Evolutionary conservation across 257 asterid genomes (phyloP), one percentile per base, ranked within the genome.

Genomic region (Pogostemon cablin): DNA sequence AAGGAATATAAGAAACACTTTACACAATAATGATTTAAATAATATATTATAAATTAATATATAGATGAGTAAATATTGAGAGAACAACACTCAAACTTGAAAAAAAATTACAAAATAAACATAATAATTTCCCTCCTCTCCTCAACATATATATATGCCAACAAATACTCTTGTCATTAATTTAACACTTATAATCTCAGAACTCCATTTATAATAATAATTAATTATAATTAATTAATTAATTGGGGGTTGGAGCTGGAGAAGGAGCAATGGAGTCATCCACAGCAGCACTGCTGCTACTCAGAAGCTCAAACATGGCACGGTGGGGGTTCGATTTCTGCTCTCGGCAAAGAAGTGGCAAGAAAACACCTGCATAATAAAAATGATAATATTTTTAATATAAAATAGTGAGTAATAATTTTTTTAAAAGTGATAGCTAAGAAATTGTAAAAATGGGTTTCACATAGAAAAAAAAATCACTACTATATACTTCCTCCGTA

Each of bases 311-410:
- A 41, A 85, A 15, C 89, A 84, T 84, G 20, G 88, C 84, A 40
- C 91, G 87, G 77, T 54, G 90, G 9, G 90, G 87, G 71, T 59
- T 83, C 53, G 68, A 57, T 47, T 43, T 86, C 39, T 81, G 88
- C 42, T 76, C 82, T 72, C 79, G 73, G 66, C 96, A 89, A 0
- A 86, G 82, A 8, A 63, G 67, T 4, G 96, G 96, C 80, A 89
- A 67, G 76, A 48, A 86, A 48, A 83, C 88, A 72, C 96, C 93
- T 88, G 72, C 64, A 75, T 39, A 44, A 39, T 37, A 42, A 42
- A 42, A 43, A 1, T 25, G 32, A 25, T 0, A 25, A 25, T 25
- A 25, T 25, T 25, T 25, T 25, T 25, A 25, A 25, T 25, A 25
- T 25, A 25, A 25, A 25, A 25, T 25, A 25, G 1, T 25, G 32